Conservation (phyloP, 495 filamentous ascomycete genomes). For the Venustampulla echinocandica region DNA sequence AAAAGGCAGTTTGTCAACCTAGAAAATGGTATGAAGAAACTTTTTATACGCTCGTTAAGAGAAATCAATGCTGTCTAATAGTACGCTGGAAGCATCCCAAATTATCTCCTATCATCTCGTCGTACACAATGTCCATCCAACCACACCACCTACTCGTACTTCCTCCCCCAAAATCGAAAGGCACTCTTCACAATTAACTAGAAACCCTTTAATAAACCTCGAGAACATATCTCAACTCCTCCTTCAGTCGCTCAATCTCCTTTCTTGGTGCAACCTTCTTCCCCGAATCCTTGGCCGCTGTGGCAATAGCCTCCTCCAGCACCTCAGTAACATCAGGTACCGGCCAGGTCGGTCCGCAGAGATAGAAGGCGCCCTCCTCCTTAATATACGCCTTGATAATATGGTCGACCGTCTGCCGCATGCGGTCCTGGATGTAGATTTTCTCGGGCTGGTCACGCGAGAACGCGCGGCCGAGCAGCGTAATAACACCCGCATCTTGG, state of each 20-base stretch:
- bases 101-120: too few relatives aligned
- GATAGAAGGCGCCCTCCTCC: slow-evolving; percentile 86
- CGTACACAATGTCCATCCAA: too few relatives aligned
- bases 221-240: slow-evolving; percentile 84
- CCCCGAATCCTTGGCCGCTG: slow-evolving; percentile 56
- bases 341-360: slow-evolving; percentile 97
- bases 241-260: slow-evolving; percentile 96
- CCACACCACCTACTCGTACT: too few relatives aligned
- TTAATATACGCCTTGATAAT: slow-evolving; percentile 84
- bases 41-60: too few relatives aligned
- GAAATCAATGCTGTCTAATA: too few relatives aligned
- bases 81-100: too few relatives aligned
- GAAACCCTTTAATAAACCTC: slow-evolving; percentile 99
- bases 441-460: slow-evolving; percentile 95
- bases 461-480: slow-evolving; percentile 87
- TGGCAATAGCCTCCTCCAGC: slow-evolving; percentile 80
- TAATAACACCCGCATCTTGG: slow-evolving; percentile 89
- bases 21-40: too few relatives aligned
- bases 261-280: slow-evolving; percentile 81
- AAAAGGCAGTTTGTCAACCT: too few relatives aligned
- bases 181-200: too few relatives aligned
- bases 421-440: slow-evolving; percentile 98
- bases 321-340: slow-evolving; percentile 97
- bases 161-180: too few relatives aligned
- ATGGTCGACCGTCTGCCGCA: slow-evolving; percentile 79